Base-by-base conservation (phyloP, 2,329 filamentous ascomycete species). In the Fusarium decemcellulare region DNA sequence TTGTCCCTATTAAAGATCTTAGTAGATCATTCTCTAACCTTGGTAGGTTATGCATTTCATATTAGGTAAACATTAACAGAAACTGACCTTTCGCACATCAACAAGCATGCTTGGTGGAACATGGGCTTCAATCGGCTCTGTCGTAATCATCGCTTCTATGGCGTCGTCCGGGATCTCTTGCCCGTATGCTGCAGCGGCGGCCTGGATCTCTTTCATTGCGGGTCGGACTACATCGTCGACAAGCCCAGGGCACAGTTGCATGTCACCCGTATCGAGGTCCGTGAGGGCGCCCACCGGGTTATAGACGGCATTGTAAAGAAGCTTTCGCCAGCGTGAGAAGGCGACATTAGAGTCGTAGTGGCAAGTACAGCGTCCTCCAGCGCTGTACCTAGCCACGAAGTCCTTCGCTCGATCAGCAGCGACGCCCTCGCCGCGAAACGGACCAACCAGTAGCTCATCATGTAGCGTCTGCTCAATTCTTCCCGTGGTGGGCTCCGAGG, bases 281-380 rank as follows among this genome's bases (percentile, higher is more conserved):
- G 70, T 61, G 12, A 74, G 34, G 32, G 72, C 72, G 50, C 63
- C 65, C n/a, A 67, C 63, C 11, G 72, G 72, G 44, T 74, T 74
- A 36, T 73, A 68, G 14, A 68, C 63, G 10, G 72, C 72, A 27
- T 74, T 74, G 52, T 73, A 74, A 32, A 74, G 70, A 8, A 74
- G 68, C 29, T 74, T 74, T 40, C 65, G 59, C 72, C 72, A 74
- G 37, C 72, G 70, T 6, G 72, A 74, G 15, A 73, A 67, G 11
- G 63, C 34, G n/a, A 74, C 72, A 23, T 73, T 53, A 18, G 66
- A 40, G 46, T 74, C 72, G 27, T 62, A 70, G 51, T 67, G 63
- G 15, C 60, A 69, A 32, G 68, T 62, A 29, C 63, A 66, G 29
- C 61, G 59, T 18, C 70, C 72, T 8, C 68, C 70, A 12, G 68